Conservation (phyloP, 2,329 filamentous ascomycete species). For the Alternaria triticimaculans region DNA sequence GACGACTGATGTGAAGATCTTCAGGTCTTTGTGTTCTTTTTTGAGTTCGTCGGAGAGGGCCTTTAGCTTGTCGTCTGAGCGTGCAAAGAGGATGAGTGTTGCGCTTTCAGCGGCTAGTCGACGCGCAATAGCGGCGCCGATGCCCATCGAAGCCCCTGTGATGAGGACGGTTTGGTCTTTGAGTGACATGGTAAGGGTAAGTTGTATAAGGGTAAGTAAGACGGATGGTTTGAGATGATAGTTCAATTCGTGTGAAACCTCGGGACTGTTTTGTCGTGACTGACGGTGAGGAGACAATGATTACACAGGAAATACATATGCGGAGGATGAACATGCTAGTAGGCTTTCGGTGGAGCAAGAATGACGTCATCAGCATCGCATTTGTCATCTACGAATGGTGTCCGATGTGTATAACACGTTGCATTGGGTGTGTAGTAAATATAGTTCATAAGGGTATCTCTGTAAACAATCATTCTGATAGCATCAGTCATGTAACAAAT, state of each 20-base stretch:
- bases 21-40: conserved; percentile 12
- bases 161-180: conserved; percentile 32
- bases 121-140: conserved; percentile 54
- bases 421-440: background rate
- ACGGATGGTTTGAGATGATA: background rate
- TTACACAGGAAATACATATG: background rate
- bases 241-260: background rate
- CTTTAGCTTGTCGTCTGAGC: conserved; percentile 43
- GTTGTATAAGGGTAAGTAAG: background rate
- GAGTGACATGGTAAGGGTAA: conserved; percentile 31
- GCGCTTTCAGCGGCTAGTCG: conserved; percentile 49
- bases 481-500: background rate
- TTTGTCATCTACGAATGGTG: background rate
- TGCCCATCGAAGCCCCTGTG: conserved; percentile 57
- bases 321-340: background rate
- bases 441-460: background rate
- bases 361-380: conserved; percentile 9
- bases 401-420: background rate
- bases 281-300: background rate
- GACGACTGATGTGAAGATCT: conserved; percentile 41
- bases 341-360: background rate
- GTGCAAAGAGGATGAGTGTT: conserved; percentile 54
- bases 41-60: conserved; percentile 25
- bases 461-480: conserved; percentile 1
- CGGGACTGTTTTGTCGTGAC: background rate